Evolutionary conservation across 1,139 yeast genomes (phyloP), one percentile per base, ranked within the genome.

Genomic region (Ogataea hybrid): DNA sequence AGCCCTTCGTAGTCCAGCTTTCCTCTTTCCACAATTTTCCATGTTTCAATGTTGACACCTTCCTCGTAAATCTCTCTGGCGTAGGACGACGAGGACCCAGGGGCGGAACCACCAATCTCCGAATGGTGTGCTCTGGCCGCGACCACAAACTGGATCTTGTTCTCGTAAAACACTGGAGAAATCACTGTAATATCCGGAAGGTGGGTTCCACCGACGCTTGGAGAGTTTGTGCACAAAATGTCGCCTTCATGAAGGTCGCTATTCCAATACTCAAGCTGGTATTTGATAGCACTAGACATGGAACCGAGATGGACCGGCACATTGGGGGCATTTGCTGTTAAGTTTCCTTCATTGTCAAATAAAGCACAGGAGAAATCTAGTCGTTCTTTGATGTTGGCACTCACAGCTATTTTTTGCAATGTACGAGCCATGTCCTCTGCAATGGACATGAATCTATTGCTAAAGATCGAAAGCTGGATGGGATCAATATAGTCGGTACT

Each of bases 361-460:
- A 86, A 65, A 1, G 95, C 95, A 69, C 95, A 86, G 9, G 94
- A 84, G 58, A 85, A 86, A 59, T 86, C 95, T 38, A 86, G 67
- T 45, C 95, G 68, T 59, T 86, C 95, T 57, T 86, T 86, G 49
- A 86, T 87, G 56, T 86, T 86, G n/a, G 94, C 84, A 6, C 92
- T 83, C 34, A 86, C 86, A 5, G 92, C 76, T 0, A 94, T 85
- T 62, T 83, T 84, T 53, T 84, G 84, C 50, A 85, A 67, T 8
- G 90, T 84, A 51, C 80, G 73, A 11, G 95, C 95, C 95, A 86
- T 86, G 58, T 85, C 94, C 56, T 85, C 95, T 4, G 95, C 95
- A 59, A 86, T 82, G 40, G 87, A 84, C 94, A 86, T 85, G 58
- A 86, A 86, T 51, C 94, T 68, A 59, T 86, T 90, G 17, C 90